These are phyloP conservation scores for Fraxinus angustifolia DNA, from an alignment of 305 asterid genomes.

Conservation along the genomic window DNA sequence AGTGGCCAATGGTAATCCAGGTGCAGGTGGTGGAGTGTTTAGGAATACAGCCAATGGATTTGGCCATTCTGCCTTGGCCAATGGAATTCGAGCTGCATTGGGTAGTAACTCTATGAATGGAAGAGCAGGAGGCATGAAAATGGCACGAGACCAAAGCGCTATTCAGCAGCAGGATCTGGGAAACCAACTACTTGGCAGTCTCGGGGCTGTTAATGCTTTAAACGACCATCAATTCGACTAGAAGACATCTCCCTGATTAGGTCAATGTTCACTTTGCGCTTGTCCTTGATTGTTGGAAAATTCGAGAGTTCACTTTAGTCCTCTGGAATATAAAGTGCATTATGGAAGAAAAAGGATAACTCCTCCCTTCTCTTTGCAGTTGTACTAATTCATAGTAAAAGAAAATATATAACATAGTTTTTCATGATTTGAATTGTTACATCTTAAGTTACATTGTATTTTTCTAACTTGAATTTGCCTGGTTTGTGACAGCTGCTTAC, in stretches of 20 bases:
- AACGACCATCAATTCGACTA: conserved; percentile 21
- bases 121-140: conserved; percentile 13
- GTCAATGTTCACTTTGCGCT: conserved; percentile 17
- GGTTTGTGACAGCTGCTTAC: conserved; percentile 30
- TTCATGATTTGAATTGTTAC: conserved; percentile 28
- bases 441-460: not conserved
- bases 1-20: conserved; percentile 2
- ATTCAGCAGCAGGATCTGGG: conserved; percentile 20
- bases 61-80: conserved; percentile 15
- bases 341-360: conserved; percentile 20
- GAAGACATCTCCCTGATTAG: conserved; percentile 26
- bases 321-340: conserved; percentile 29
- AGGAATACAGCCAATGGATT: conserved; percentile 14
- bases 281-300: conserved; percentile 14
- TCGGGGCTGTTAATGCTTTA: conserved; percentile 19
- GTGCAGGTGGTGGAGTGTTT: conserved; percentile 10
- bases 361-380: not conserved
- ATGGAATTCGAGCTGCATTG: conserved; percentile 21
- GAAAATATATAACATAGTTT: conserved; percentile 23
- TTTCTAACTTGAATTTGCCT: conserved; percentile 39
- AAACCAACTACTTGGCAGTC: conserved; percentile 14
- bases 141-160: conserved; percentile 9
- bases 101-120: conserved; percentile 21
- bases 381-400: conserved; percentile 28
- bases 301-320: conserved; percentile 23